Evolutionary conservation across 441 rosid species (phyloP), one percentile per base, ranked within the genome.

Genomic region (Populus trichocarpa): DNA sequence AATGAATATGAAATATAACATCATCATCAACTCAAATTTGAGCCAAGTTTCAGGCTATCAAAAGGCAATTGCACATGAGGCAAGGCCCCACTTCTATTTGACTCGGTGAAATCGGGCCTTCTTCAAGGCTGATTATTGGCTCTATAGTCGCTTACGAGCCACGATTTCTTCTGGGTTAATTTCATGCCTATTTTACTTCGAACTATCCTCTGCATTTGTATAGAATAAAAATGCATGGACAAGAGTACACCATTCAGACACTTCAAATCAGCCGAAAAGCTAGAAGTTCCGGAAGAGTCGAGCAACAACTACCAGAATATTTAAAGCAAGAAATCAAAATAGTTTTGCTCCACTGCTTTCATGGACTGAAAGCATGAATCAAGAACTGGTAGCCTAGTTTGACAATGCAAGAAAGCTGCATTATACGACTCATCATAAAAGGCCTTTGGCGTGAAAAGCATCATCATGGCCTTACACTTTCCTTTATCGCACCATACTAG

Each of bases 381-480:
- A 22, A 73, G 36, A 33, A 33, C 68, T 36, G 18, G 59, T 67
- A 71, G 65, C 12, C 46, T 38, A 72, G 66, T 22, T 40, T 61
- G 25, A 25, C 28, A 65, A 25, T 33, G 5, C 38, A 61, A 53
- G 57, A 30, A 71, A 72, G 74, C 28, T 71, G 76, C 10, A 23
- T 71, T 68, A 71, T 30, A 30, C 32, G 32, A 30, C 78, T 66
- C 78, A 36, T 42, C n/a, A 36, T 53, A 69, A 67, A 66, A 63
- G 70, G 67, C 65, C 18, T 67, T 61, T 36, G 40, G 78, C 69
- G 26, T 72, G 80, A 74, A 82, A 74, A 70, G 72, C 32, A 57
- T 75, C 42, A 83, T 77, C 18, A 82, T 75, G 75, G 71, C 78
- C 71, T 75, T 71, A 42, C 73, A 71, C 67, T 75, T 65, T 61